Evolutionary conservation across 768 basidiomycete species (phyloP), one percentile per base, ranked within the genome.

Genomic region (Gloeopeniophorella convolvens): DNA sequence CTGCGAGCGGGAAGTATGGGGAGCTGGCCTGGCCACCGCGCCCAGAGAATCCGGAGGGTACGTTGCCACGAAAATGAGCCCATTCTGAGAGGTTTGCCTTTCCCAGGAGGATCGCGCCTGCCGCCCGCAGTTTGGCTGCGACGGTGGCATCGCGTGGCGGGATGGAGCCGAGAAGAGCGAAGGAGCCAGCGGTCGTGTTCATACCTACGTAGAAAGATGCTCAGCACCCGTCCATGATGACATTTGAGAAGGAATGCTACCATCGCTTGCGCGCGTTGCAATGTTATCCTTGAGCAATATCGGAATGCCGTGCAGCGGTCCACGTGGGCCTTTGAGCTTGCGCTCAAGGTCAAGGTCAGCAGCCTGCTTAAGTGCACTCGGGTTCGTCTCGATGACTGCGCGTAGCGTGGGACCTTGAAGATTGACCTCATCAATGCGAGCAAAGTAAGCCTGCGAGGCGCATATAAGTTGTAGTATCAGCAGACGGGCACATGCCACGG

Each of bases 401-500:
- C 65, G 70, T 12, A 72, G 50, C 2, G 27, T 52, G 3, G 71
- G 63, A 2, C 70, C 70, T 34, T 69, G 53, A 11, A 66, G 50
- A 56, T 74, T 74, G 13, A 73, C 72, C 61, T 74, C 72, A 16
- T 68, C 64, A 36, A 74, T 74, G 15, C 72, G 65, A n/a, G 66
- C 62, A 39, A 73, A 61, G 50, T 74, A 73, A 1, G 72, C 69
- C 71, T 72, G 21, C 13, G 21, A 13, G 12, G 21, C 42, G 5
- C 26, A 43, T n/a, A n/a, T n/a, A n/a, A n/a, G n/a, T n/a, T n/a
- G n/a, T n/a, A n/a, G n/a, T n/a, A n/a, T n/a, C n/a, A n/a, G n/a
- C n/a, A n/a, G n/a, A n/a, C n/a, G n/a, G n/a, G n/a, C n/a, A n/a
- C n/a, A n/a, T n/a, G n/a, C n/a, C n/a, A n/a, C n/a, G n/a, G n/a